Evolutionary conservation across 73 alveolate species (phyloP).

Genomic region (Vitrella brassicaformis): DNA sequence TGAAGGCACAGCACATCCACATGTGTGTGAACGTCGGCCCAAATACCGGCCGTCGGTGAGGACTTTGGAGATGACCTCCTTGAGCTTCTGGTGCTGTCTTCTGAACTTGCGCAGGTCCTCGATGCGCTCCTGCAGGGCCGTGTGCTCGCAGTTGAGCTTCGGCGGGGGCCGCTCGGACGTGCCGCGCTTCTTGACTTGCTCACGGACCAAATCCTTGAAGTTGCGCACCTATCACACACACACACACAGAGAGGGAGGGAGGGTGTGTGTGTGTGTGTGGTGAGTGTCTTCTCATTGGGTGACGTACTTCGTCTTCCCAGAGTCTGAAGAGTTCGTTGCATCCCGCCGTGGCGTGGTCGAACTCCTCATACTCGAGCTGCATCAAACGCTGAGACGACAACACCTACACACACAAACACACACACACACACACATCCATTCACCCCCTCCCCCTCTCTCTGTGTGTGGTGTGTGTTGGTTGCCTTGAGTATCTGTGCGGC

Average conservation of each 20-base stretch:
- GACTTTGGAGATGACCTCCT: conserved; percentile 64
- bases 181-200: conserved; percentile 29
- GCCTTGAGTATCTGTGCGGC: conserved; percentile 38
- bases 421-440: background rate
- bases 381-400: conserved; percentile 10
- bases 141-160: conserved; percentile 45
- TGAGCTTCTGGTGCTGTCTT: conserved; percentile 70
- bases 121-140: conserved; percentile 51
- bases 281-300: no score
- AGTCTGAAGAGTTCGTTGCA: conserved; percentile 41
- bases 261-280: no score
- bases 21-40: no score
- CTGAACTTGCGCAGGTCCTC: conserved; percentile 67
- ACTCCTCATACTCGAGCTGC: conserved; percentile 31
- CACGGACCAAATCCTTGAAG: conserved; percentile 35
- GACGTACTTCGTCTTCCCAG: conserved; percentile 46
- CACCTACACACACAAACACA: background rate
- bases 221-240: conserved; percentile 26
- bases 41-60: conserved; percentile 47
- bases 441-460: background rate
- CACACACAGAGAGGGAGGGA: no score
- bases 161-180: conserved; percentile 43
- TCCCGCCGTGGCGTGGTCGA: conserved; percentile 28
- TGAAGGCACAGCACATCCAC: no score
- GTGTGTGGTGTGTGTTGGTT: conserved; percentile 2